A percentile compares a stretch with the other conserved stretches of the same genome.
These are phyloP conservation scores for Nitzschia palea DNA, from an alignment of 108 stramenopile genomes.

Conservation along the genomic window DNA sequence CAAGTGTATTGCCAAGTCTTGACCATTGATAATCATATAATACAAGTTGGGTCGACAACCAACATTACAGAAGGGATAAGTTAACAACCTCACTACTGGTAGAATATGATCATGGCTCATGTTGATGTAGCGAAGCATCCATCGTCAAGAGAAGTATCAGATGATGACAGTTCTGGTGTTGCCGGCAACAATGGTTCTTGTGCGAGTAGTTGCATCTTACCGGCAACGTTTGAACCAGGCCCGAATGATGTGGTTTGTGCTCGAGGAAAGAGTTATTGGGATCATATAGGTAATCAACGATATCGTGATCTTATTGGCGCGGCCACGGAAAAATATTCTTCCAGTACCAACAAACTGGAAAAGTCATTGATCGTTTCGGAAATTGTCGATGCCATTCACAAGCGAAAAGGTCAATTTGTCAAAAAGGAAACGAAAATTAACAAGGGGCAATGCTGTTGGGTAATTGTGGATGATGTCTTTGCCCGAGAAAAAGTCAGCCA, in stretches of 20 bases:
- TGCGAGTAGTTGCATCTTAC: not conserved
- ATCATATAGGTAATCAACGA: conserved; percentile 30
- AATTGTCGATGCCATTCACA: conserved; percentile 19
- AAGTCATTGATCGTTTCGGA: conserved; percentile 35
- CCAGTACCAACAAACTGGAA: conserved; percentile 13
- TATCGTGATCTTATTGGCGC: conserved; percentile 13
- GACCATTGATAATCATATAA: no score
- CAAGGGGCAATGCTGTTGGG: no score
- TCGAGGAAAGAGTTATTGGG: conserved; percentile 25
- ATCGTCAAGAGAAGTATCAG: conserved; percentile 1
- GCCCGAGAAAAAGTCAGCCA: conserved; percentile 47
- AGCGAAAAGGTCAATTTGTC: conserved; percentile 20
- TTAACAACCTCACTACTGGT: no score
- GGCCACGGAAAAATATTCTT: conserved; percentile 16
- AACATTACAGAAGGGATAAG: no score
- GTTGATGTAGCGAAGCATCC: no score
- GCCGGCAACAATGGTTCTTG: no score
- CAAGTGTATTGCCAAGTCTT: no score
- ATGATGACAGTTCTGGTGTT: conserved; percentile 1
- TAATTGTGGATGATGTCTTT: conserved; percentile 31
- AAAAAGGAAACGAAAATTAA: conserved; percentile 24
- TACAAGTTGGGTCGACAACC: no score
- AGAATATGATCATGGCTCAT: no score
- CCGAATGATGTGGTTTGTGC: conserved; percentile 34
- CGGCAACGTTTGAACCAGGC: conserved; percentile 3